Conservation (phyloP, 495 filamentous ascomycete species). For the Neurospora terricola region DNA sequence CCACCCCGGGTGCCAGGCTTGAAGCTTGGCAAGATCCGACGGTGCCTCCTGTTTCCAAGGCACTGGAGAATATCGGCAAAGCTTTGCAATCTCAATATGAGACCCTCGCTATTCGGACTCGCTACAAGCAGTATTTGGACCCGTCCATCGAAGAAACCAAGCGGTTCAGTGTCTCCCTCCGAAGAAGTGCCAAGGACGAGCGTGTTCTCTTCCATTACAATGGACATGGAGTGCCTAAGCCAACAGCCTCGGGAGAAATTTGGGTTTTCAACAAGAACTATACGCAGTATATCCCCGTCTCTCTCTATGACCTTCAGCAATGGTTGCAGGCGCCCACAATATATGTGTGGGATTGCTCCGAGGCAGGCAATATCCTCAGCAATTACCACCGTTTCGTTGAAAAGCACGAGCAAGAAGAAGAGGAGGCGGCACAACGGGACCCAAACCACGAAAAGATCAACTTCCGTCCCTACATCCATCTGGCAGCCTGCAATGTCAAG, state of each 20-base stretch:
- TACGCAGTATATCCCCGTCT: slow-evolving; percentile 97
- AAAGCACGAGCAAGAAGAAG: slow-evolving; percentile 81
- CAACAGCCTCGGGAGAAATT: slow-evolving; percentile 91
- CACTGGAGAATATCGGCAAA: slow-evolving; percentile 91
- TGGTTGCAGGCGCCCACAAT: slow-evolving; percentile 95
- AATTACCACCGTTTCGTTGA: slow-evolving; percentile 92
- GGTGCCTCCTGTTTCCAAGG: slow-evolving; percentile 65
- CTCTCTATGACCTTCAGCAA: slow-evolving; percentile 86
- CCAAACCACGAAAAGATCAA: slow-evolving; percentile 61
- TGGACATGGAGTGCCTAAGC: slow-evolving; percentile 94
- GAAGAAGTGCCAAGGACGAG: slow-evolving; percentile 90
- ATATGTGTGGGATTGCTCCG: slow-evolving; percentile 95
- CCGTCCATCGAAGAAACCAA: slow-evolving; percentile 95
- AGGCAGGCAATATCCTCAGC: slow-evolving; percentile 87
- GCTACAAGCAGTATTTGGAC: slow-evolving; percentile 94
- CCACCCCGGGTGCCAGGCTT: slow-evolving; percentile 80
- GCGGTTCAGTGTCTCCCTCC: slow-evolving; percentile 81
- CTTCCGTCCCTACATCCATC: slow-evolving; percentile 65
- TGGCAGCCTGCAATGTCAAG: slow-evolving; percentile 79
- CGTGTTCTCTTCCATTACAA: slow-evolving; percentile 96
- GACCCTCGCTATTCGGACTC: slow-evolving; percentile 80
- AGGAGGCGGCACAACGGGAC: slow-evolving; percentile 60
- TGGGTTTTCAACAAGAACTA: slow-evolving; percentile 99
- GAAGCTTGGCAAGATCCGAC: slow-evolving; percentile 97
- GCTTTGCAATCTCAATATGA: slow-evolving; percentile 92